A percentile compares a stretch with the other conserved stretches of the same genome.
phyloP scores from a whole-genome alignment of 2,329 filamentous ascomycete species.

The Sporothrix globosa region DNA sequence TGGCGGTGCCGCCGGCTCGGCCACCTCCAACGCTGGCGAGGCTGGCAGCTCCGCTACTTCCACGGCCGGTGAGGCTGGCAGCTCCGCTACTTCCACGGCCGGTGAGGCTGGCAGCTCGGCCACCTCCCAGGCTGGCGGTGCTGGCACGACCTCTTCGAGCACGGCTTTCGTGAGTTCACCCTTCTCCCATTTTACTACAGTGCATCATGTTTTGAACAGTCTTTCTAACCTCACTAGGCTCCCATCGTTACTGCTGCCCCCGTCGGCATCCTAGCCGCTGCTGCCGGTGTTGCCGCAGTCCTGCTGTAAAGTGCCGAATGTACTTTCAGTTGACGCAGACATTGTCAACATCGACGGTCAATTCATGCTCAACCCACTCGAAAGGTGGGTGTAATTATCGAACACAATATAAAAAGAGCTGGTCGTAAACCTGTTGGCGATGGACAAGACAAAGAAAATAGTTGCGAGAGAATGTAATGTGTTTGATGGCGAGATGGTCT shows the following conservation, averaged over 20 bases:
- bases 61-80: constrained; percentile 24
- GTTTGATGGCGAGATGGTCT: constrained; percentile 20
- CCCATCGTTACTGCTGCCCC: constrained; percentile 52
- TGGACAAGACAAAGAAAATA: constrained; percentile 10
- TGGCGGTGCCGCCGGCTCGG: background rate
- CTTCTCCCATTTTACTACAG: background rate
- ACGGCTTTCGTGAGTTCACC: constrained; percentile 38
- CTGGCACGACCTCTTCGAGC: background rate
- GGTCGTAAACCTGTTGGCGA: background rate
- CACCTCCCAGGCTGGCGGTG: background rate
- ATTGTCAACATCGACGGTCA: background rate
- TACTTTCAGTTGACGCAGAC: background rate
- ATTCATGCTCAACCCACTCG: constrained; percentile 6
- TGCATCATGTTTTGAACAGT: background rate
- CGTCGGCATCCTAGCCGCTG: constrained; percentile 53
- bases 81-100: background rate
- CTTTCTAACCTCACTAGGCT: constrained; percentile 36
- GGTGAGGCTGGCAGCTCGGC: constrained; percentile 34
- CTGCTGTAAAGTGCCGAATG: constrained; percentile 48
- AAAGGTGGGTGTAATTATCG: background rate
- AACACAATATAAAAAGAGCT: background rate
- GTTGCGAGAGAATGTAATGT: constrained; percentile 14
- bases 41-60: constrained; percentile 14
- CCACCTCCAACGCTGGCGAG: background rate
- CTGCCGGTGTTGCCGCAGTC: constrained; percentile 54